Percentiles rank a stretch among this genome's conserved stretches.
phyloP scores from a whole-genome alignment of 176 grass and related monocot genomes.

The Alopecurus myosuroides region DNA sequence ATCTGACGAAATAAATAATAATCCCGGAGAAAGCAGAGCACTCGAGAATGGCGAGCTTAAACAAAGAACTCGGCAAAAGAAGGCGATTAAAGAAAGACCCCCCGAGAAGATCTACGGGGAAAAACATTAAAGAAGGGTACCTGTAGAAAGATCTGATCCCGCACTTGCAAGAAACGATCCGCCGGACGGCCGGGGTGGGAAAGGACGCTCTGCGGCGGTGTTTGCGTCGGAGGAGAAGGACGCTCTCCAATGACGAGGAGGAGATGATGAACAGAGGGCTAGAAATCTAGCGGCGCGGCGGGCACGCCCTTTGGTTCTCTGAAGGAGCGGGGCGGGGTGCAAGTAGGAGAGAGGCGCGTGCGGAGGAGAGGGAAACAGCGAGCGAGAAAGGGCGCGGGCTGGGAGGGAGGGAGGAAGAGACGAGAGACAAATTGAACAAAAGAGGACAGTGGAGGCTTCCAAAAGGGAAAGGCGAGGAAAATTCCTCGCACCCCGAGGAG shows the following conservation, averaged over 20 bases:
- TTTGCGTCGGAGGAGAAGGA: too few species aligned
- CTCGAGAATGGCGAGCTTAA: background rate
- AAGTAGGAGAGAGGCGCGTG: background rate
- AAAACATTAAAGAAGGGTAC: background rate
- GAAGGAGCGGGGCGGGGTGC: conserved; percentile 1
- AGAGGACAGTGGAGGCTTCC: too few species aligned
- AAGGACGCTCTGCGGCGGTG: background rate
- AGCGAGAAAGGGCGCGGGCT: background rate
- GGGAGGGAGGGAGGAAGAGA: background rate
- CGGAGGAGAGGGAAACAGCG: conserved; percentile 9
- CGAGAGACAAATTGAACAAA: background rate
- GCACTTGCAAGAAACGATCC: background rate
- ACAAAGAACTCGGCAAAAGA: background rate
- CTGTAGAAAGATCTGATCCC: background rate
- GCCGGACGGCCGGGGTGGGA: background rate
- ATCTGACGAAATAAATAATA: background rate
- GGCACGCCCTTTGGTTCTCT: conserved; percentile 25
- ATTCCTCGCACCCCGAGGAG: conserved; percentile 33
- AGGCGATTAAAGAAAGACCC: background rate
- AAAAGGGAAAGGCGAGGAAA: conserved; percentile 25
- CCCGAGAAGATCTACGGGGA: background rate
- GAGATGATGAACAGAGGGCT: background rate
- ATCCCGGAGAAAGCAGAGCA: background rate
- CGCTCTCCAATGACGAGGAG: conserved; percentile 7
- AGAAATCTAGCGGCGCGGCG: background rate